phyloP scores from a whole-genome alignment of 2,329 filamentous ascomycete species.

The Capronia americana region DNA sequence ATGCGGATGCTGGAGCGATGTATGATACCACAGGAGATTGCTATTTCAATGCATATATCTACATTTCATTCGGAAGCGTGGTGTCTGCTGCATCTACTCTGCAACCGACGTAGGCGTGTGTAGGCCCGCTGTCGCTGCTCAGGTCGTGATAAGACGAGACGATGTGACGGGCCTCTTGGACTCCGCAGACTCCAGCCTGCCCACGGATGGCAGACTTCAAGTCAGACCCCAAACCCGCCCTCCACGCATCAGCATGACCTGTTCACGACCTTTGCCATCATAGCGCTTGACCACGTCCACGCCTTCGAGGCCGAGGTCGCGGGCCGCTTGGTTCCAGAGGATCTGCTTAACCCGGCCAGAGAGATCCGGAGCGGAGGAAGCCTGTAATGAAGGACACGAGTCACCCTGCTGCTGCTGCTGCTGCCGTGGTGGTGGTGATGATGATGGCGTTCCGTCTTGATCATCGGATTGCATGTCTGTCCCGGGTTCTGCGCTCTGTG shows the following conservation, averaged over 20 bases:
- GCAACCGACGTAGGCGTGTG: neutral
- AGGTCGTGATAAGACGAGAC: neutral
- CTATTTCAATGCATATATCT: constrained; percentile 4
- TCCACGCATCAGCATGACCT: constrained; percentile 29
- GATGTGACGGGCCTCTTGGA: neutral
- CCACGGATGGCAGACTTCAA: neutral
- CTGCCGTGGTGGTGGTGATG: no score
- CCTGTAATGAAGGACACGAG: neutral
- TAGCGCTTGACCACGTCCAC: constrained; percentile 50
- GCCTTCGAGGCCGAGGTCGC: constrained; percentile 48
- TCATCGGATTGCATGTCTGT: no score
- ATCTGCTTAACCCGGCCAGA: constrained; percentile 47
- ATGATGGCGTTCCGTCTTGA: neutral
- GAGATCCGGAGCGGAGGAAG: neutral
- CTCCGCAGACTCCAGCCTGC: neutral
- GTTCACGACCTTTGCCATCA: constrained; percentile 26
- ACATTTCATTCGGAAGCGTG: neutral
- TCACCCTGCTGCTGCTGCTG: neutral
- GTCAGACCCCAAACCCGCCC: constrained; percentile 19
- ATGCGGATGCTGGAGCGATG: constrained; percentile 10
- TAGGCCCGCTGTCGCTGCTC: neutral
- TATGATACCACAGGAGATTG: constrained; percentile 24
- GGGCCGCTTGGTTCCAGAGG: constrained; percentile 53
- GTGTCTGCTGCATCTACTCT: neutral
- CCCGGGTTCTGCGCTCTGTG: constrained; percentile 19